Base-by-base conservation (phyloP, 106 monocot species). In the Phalaenopsis aphrodite region DNA sequence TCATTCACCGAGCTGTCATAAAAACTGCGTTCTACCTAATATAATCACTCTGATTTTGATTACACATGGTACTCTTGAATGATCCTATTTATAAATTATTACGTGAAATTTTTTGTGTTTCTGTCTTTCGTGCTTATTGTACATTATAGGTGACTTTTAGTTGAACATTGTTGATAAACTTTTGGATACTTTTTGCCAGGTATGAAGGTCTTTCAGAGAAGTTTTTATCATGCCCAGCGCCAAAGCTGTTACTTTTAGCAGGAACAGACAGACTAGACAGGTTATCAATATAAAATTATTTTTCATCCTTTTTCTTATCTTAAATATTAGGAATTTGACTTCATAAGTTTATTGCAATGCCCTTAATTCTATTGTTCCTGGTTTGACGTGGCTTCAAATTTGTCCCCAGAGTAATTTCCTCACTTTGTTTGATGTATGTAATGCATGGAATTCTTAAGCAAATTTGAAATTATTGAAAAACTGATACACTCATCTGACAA, bases 201-300 rank as follows among this genome's bases (percentile, higher is more conserved):
- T 99, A 99, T 82, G 92, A 94, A 82, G 94, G 94, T 52, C 94
- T 99, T 75, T 99, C 98, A 37, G 92, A 99, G 39, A 89, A 88
- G 85, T 99, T 99, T 55, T 81, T 99, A 61, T 93, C 92, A 64
- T 93, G 94, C 47, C 86, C 94, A 39, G 94, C 84, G 49, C 94
- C 90, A 74, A 99, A 99, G 82, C 75, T 93, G 21, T 81, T 99
- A 76, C 79, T 99, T n/a, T 84, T 99, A 84, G 98, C 98, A 75
- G 98, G 98, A 77, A 99, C 98, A 39, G 98, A 99, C 84, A 90
- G 98, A 88, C 79, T 99, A 85, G 98, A 99, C 94, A 99, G 92
- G 98, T 99, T 81, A 15, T 57, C 38, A 57, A 38, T 68, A 9
- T 15, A 12, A 75, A 19, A 64, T 21, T 66, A 10, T 21, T 4